Conservation (phyloP, 202 grass and related monocot species). For the Eragrostis tef region DNA sequence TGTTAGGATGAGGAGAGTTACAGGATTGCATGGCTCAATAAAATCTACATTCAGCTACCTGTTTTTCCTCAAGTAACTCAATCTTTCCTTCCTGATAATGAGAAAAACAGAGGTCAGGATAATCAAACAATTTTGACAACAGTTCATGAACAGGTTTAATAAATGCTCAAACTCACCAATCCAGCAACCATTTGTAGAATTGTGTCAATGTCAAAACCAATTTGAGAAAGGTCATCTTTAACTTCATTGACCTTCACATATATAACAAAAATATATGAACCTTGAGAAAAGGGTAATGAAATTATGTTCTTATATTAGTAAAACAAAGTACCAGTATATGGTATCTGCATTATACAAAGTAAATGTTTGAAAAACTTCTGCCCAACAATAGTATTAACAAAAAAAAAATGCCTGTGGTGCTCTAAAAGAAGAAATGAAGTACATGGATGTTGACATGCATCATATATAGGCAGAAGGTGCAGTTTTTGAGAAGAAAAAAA, state of each 20-base stretch:
- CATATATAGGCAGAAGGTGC: not conserved
- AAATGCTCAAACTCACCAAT: conserved; percentile 66
- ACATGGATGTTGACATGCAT: not conserved
- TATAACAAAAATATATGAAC: conserved; percentile 44
- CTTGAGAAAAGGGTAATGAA: not conserved
- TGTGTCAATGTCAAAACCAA: conserved; percentile 88
- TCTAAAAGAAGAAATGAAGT: conserved; percentile 28
- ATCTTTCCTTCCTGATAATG: conserved; percentile 87
- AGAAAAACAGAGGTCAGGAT: conserved; percentile 35
- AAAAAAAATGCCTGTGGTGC: not conserved
- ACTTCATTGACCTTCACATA: conserved; percentile 75
- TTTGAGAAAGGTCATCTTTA: conserved; percentile 77
- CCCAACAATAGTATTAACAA: conserved; percentile 15
- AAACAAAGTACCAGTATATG: not conserved
- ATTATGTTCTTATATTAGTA: conserved; percentile 9
- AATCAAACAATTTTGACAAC: conserved; percentile 21
- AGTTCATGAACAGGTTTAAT: conserved; percentile 23
- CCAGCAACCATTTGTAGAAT: conserved; percentile 87
- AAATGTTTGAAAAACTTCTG: conserved; percentile 4
- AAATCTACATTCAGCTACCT: conserved; percentile 54
- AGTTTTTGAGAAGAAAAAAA: not conserved
- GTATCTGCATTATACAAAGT: too few relatives aligned
- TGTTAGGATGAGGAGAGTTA: conserved; percentile 42
- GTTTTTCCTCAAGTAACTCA: conserved; percentile 84
- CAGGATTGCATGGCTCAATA: conserved; percentile 18